These are phyloP conservation scores for Lactarius deliciosus DNA, from an alignment of 768 basidiomycete genomes.

Conservation along the genomic window DNA sequence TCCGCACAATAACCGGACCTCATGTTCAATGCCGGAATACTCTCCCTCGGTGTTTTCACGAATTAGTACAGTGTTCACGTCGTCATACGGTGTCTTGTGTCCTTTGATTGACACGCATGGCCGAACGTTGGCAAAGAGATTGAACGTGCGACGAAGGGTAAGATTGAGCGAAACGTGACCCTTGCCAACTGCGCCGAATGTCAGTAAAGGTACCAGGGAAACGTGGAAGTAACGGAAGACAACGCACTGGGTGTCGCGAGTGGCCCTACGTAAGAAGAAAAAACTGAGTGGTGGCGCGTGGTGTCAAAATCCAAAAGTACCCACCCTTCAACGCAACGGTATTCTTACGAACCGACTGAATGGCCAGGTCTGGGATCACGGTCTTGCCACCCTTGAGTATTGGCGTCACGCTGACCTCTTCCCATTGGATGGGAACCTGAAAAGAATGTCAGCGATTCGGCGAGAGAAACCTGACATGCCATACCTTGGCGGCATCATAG, in stretches of 20 bases:
- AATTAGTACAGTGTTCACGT: constrained; percentile 97
- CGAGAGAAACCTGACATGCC: constrained; percentile 21
- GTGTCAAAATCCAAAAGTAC: constrained; percentile 27
- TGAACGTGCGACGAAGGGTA: constrained; percentile 95
- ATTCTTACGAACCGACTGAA: constrained; percentile 91
- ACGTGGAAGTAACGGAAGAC: constrained; percentile 7
- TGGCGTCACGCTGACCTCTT: constrained; percentile 96
- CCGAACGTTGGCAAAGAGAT: constrained; percentile 97
- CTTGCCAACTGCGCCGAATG: constrained; percentile 76
- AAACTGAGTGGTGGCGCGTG: background rate
- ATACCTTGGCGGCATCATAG: constrained; percentile 82
- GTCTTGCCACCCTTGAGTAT: constrained; percentile 94
- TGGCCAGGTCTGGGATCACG: constrained; percentile 90
- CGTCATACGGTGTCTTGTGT: constrained; percentile 97
- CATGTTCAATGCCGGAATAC: constrained; percentile 99
- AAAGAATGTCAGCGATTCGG: constrained; percentile 5
- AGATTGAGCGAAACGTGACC: constrained; percentile 98
- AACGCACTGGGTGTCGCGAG: constrained; percentile 93
- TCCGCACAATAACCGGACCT: constrained; percentile 50
- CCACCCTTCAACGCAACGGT: constrained; percentile 96
- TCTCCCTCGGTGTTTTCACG: constrained; percentile 99
- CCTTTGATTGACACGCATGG: constrained; percentile 95
- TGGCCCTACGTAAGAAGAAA: constrained; percentile 58
- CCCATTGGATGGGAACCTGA: constrained; percentile 98
- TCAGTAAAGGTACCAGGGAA: constrained; percentile 14